Conservation (phyloP, 768 basidiomycete genomes). For the Leccinum sublutescens region DNA sequence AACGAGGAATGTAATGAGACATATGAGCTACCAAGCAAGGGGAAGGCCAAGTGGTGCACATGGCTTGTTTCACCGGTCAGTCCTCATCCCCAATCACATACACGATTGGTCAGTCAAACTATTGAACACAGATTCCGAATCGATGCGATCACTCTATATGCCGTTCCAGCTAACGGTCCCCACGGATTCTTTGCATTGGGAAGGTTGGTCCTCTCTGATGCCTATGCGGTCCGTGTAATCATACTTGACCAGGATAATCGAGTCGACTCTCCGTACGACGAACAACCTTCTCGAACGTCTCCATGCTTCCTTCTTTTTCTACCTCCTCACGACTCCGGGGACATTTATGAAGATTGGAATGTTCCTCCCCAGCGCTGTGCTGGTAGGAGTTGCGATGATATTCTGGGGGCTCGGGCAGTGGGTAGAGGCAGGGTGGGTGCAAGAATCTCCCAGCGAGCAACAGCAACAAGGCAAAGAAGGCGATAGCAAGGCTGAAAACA, state of each 20-base stretch:
- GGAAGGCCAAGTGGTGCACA: conserved; percentile 88
- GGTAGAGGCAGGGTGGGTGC: conserved; percentile 65
- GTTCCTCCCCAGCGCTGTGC: conserved; percentile 84
- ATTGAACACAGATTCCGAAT: conserved; percentile 71
- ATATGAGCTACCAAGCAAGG: conserved; percentile 70
- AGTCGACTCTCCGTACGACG: conserved; percentile 84
- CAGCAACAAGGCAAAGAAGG: conserved; percentile 10
- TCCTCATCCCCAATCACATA: conserved; percentile 18
- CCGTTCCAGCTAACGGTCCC: conserved; percentile 82
- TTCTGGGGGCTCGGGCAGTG: conserved; percentile 75
- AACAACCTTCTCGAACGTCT: conserved; percentile 95
- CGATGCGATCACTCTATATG: conserved; percentile 90
- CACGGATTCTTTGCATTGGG: conserved; percentile 96
- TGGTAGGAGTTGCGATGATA: conserved; percentile 84
- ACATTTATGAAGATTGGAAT: conserved; percentile 87
- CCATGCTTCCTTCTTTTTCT: conserved; percentile 98
- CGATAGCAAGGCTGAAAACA: conserved; percentile 11
- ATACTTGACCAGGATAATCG: conserved; percentile 56
- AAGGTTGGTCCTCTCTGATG: conserved; percentile 47
- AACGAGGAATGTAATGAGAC: conserved; percentile 65
- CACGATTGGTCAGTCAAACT: not conserved
- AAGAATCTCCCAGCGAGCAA: not conserved
- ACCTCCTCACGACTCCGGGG: conserved; percentile 54
- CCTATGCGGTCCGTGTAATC: not conserved
- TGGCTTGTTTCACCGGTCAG: conserved; percentile 84